phyloP scores from a whole-genome alignment of 108 stramenopile genomes.

The Seminavis robusta region DNA sequence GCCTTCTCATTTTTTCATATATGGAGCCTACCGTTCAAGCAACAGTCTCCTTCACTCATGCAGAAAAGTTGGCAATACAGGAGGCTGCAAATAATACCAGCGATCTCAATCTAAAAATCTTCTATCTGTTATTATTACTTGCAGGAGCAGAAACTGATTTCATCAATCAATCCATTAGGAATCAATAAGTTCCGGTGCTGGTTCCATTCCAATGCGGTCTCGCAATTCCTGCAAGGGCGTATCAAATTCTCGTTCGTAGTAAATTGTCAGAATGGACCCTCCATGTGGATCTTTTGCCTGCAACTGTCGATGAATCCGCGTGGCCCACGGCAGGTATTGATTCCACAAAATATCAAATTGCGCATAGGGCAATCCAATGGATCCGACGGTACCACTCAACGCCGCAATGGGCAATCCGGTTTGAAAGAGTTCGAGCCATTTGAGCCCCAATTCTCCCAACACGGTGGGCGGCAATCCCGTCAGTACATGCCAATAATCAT shows the following conservation, averaged over 20 bases:
- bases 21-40: too few relatives aligned
- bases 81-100: too few relatives aligned
- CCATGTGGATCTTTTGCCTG: constrained; percentile 9
- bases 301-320: background rate
- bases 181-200: constrained; percentile 56
- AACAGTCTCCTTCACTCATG: too few relatives aligned
- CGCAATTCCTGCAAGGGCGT: constrained; percentile 67
- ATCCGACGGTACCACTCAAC: constrained; percentile 58
- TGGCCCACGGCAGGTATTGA: constrained; percentile 83
- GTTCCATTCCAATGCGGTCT: constrained; percentile 53
- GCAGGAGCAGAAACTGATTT: too few relatives aligned
- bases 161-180: too few relatives aligned
- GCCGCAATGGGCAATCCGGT: constrained; percentile 92
- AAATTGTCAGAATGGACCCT: constrained; percentile 54
- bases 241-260: constrained; percentile 86
- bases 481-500: constrained; percentile 95
- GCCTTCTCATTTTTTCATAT: too few relatives aligned
- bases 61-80: too few relatives aligned
- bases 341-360: constrained; percentile 43
- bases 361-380: constrained; percentile 23
- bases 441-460: constrained; percentile 92
- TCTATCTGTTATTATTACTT: too few relatives aligned
- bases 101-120: too few relatives aligned
- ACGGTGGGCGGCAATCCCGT: constrained; percentile 93
- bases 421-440: constrained; percentile 95